phyloP scores from a whole-genome alignment of 352 stramenopile species.

The Pythium vanterpoolii region DNA sequence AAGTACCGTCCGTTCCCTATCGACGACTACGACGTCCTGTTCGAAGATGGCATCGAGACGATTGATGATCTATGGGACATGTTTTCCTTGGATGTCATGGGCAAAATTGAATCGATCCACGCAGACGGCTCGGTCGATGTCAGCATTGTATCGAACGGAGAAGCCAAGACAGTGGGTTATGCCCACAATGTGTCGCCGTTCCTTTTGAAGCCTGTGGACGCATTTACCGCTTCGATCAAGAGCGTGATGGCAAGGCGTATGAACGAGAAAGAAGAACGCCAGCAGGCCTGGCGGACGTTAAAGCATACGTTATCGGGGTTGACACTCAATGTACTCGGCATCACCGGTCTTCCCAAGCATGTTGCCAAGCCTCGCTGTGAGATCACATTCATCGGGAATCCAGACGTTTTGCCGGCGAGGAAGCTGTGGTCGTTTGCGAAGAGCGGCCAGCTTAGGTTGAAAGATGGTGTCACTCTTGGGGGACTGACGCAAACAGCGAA shows the following conservation, averaged over 20 bases:
- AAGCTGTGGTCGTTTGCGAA: neutral
- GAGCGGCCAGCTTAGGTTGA: constrained; percentile 12
- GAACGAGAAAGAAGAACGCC: constrained; percentile 19
- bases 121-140: constrained; percentile 59
- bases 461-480: neutral
- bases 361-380: constrained; percentile 31
- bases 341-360: constrained; percentile 36
- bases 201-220: constrained; percentile 45
- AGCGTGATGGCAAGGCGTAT: constrained; percentile 38
- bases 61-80: constrained; percentile 60
- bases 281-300: constrained; percentile 26
- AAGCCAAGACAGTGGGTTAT: constrained; percentile 16
- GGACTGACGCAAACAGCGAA: neutral
- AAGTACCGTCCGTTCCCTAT: constrained; percentile 45
- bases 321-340: constrained; percentile 43
- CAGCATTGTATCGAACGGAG: constrained; percentile 16
- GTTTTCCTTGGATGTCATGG: constrained; percentile 56
- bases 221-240: constrained; percentile 32
- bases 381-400: constrained; percentile 47
- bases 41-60: constrained; percentile 51
- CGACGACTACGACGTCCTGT: constrained; percentile 51
- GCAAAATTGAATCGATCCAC: constrained; percentile 44
- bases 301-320: constrained; percentile 41
- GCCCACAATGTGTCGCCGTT: constrained; percentile 24
- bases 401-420: constrained; percentile 1